Conservation (phyloP, 177 flowering plant species). For the Vitis hybrid region DNA sequence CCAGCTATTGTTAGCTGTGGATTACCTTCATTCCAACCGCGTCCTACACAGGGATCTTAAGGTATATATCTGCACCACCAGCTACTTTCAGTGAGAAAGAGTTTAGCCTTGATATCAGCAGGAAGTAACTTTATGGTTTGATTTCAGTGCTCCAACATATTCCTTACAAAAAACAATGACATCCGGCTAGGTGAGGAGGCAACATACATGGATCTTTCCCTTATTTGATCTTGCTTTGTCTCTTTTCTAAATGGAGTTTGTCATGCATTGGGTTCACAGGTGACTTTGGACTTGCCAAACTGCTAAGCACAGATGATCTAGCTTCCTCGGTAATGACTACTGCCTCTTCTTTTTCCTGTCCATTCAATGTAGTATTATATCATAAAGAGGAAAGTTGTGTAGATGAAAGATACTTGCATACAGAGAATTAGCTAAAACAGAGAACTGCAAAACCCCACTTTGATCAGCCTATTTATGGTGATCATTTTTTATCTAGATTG, state of each 20-base stretch:
- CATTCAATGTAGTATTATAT: too few species aligned
- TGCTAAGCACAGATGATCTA: constrained; percentile 72
- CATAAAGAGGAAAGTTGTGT: too few species aligned
- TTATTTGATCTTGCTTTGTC: constrained; percentile 6
- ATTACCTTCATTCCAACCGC: constrained; percentile 89
- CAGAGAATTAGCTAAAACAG: too few species aligned
- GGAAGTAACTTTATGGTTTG: neutral
- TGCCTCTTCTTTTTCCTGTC: too few species aligned
- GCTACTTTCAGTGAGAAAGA: neutral
- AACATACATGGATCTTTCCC: neutral
- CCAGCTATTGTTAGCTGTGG: constrained; percentile 82
- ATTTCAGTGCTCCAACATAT: constrained; percentile 92
- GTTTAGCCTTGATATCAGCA: neutral
- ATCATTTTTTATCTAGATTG: constrained; percentile 47
- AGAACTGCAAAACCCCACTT: too few species aligned
- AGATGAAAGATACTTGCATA: too few species aligned
- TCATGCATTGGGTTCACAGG: constrained; percentile 48
- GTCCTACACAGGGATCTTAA: constrained; percentile 93
- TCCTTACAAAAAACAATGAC: constrained; percentile 82
- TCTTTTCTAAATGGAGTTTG: constrained; percentile 13
- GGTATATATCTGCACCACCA: constrained; percentile 31
- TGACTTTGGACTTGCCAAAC: constrained; percentile 94
- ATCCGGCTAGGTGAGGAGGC: constrained; percentile 75
- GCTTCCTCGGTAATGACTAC: constrained; percentile 67
- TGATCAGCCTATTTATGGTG: too few species aligned